These are phyloP conservation scores for Diaporthe nobilis DNA, from an alignment of 2,329 filamentous ascomycete species.

Conservation along the genomic window DNA sequence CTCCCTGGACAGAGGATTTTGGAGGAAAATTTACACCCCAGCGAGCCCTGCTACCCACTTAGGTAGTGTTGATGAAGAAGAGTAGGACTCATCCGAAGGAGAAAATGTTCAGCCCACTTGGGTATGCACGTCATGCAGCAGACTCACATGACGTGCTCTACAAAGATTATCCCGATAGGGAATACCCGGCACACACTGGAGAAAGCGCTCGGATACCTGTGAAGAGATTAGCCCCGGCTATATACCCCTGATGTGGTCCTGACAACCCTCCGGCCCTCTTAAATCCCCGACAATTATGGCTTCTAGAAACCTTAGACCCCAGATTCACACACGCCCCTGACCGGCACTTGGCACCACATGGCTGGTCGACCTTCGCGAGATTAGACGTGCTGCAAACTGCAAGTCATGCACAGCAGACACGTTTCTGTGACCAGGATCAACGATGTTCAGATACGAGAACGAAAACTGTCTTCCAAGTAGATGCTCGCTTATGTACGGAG, in stretches of 20 bases:
- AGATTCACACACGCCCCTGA: constrained; percentile 5
- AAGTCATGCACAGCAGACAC: constrained; percentile 21
- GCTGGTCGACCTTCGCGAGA: constrained; percentile 19
- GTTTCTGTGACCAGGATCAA: constrained; percentile 18
- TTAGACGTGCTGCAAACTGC: constrained; percentile 13
- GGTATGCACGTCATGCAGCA: neutral
- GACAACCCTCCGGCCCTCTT: constrained; percentile 13
- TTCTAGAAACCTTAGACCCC: constrained; percentile 20
- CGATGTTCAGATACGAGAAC: constrained; percentile 31
- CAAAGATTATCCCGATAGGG: neutral
- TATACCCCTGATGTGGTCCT: neutral
- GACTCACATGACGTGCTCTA: constrained; percentile 9
- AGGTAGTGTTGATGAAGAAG: neutral
- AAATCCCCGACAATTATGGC: constrained; percentile 18
- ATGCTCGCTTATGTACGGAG: neutral
- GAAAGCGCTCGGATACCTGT: constrained; percentile 12
- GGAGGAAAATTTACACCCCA: too few species aligned
- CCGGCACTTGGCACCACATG: constrained; percentile 19
- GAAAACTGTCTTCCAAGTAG: neutral
- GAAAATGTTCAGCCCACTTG: neutral
- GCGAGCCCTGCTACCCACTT: neutral
- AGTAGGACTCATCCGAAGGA: neutral
- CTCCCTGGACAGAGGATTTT: too few species aligned
- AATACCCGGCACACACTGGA: neutral
- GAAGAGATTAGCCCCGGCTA: constrained; percentile 25